Percentiles rank a stretch among this genome's conserved stretches.
Conservation (phyloP, 108 stramenopile genomes). For the Nitzschia sp. region DNA sequence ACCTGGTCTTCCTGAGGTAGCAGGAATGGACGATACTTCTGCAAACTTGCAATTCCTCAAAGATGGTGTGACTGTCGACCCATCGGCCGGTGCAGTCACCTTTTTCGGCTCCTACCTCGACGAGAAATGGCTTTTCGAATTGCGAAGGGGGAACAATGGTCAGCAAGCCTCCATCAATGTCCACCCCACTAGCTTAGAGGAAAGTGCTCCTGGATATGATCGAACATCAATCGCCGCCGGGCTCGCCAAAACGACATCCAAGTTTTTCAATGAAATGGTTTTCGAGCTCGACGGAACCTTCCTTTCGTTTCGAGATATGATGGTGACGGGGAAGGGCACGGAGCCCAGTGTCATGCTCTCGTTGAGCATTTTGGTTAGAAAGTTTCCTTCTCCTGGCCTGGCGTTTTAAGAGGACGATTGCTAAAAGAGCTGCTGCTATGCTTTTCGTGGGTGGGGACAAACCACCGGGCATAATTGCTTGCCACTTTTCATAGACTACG, state of each 20-base stretch:
- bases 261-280: slow-evolving; percentile 65
- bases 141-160: slow-evolving; percentile 23
- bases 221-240: slow-evolving; percentile 4
- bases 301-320: slow-evolving; percentile 57
- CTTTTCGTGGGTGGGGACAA: too few relatives aligned
- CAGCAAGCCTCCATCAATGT: slow-evolving; percentile 5
- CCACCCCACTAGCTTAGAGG: neutral
- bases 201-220: neutral
- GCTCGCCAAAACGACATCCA: slow-evolving; percentile 27
- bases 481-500: too few relatives aligned
- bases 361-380: slow-evolving; percentile 51
- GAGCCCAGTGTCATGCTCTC: slow-evolving; percentile 48
- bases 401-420: slow-evolving; percentile 37
- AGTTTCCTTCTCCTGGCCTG: slow-evolving; percentile 64
- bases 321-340: slow-evolving; percentile 44
- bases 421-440: too few relatives aligned
- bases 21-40: neutral
- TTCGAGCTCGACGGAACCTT: slow-evolving; percentile 70
- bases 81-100: slow-evolving; percentile 9
- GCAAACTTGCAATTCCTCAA: slow-evolving; percentile 37
- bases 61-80: slow-evolving; percentile 39
- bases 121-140: slow-evolving; percentile 34
- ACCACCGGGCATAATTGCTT: too few relatives aligned
- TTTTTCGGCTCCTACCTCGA: slow-evolving; percentile 35
- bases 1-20: slow-evolving; percentile 23